Base-by-base conservation (phyloP, 1,284 basidiomycete species). In the Cryptococcus hybrid region DNA sequence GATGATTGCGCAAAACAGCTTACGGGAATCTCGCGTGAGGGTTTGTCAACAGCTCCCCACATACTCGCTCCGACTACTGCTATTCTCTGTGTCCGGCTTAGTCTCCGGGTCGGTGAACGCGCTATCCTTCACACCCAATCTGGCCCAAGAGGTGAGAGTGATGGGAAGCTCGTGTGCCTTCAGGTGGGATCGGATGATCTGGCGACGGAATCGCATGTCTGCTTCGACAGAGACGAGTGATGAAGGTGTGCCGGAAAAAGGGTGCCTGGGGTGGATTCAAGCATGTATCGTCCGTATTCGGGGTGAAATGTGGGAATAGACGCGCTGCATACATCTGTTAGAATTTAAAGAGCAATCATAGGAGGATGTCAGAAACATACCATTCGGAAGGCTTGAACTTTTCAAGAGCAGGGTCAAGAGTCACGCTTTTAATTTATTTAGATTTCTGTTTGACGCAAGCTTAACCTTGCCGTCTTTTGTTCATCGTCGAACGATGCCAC, bases 281-380 rank as follows among this genome's bases (percentile, higher is more conserved):
- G 83, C 96, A 99, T 99, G 81, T 92, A 99, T 44, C 94, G 85
- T 51, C 95, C 96, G 80, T 95, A 99, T 78, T 99, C 96, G 12
- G 95, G 95, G 74, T 99, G 96, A 74, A 96, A 99, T n/a, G 88
- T 90, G 3, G 94, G 93, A 34, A 92, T 84, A 18, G 85, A 82
- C 39, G 85, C 80, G 49, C 89, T 93, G 68, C n/a, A 53, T 12
- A 30, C 7, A 47, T 40, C 13, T 4, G 37, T 15, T 38, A 38
- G 39, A 42, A 30, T 30, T 30, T 3, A 34, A 12, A 54, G n/a
- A 15, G 24, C 34, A 34, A 42, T 24, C n/a, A 36, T 43, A 7
- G 30, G 34, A 36, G 13, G 38, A 38, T 44, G 39, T 13, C n/a
- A 35, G 35, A 37, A 9, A 44, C 70, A 39, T 47, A 73, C 74